These are phyloP conservation scores for Ustilago shanxiensis DNA, from an alignment of 1,284 basidiomycete species.

Conservation along the genomic window DNA sequence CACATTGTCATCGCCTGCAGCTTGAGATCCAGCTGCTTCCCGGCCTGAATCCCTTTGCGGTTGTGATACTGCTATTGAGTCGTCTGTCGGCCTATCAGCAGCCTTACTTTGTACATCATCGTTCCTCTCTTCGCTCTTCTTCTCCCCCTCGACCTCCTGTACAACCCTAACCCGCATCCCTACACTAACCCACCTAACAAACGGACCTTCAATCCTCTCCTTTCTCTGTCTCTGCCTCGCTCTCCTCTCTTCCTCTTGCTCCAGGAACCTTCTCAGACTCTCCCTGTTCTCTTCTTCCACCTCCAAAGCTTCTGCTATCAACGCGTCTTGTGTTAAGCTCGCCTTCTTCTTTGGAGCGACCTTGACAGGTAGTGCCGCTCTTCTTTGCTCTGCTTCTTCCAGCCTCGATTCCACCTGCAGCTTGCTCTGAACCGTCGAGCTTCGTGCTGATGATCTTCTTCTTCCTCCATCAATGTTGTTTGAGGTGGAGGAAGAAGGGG, in stretches of 20 bases:
- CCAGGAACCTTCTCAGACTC: constrained; percentile 82
- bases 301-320: constrained; percentile 83
- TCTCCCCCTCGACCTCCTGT: constrained; percentile 18
- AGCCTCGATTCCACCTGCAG: constrained; percentile 60
- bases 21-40: background rate
- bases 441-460: constrained; percentile 35
- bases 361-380: constrained; percentile 71
- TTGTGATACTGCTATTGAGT: no score
- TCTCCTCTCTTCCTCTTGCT: constrained; percentile 83
- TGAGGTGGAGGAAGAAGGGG: constrained; percentile 11
- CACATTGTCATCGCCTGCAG: background rate
- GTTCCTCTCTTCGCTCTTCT: background rate
- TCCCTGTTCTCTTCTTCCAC: constrained; percentile 85
- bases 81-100: no score
- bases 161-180: constrained; percentile 42
- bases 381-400: constrained; percentile 77
- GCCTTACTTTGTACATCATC: background rate
- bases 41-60: no score
- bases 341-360: constrained; percentile 41
- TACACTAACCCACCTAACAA: constrained; percentile 80
- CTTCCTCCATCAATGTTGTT: background rate
- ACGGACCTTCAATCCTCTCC: constrained; percentile 77
- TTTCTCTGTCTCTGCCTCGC: constrained; percentile 76
- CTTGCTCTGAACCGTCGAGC: constrained; percentile 61
- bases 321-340: constrained; percentile 79